Conservation (phyloP, 2,329 filamentous ascomycete species). For the Plenodomus biglobosus region DNA sequence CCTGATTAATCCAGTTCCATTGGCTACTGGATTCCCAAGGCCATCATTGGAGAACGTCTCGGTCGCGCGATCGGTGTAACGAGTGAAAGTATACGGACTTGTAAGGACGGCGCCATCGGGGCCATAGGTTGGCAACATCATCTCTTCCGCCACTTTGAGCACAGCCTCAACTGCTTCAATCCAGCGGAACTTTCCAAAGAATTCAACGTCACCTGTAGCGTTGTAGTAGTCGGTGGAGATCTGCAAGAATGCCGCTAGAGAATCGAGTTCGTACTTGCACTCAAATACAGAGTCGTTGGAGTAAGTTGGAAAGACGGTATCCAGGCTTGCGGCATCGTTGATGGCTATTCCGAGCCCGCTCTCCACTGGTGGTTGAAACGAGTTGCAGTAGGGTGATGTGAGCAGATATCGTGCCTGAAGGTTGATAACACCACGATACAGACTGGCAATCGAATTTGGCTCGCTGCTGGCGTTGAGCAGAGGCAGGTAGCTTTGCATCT, state of each 20-base stretch:
- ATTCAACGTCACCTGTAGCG: constrained; percentile 50
- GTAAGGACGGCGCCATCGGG: constrained; percentile 47
- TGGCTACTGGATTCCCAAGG: constrained; percentile 54
- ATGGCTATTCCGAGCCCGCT: constrained; percentile 45
- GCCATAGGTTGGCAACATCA: constrained; percentile 54
- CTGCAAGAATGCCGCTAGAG: constrained; percentile 54
- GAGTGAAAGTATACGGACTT: constrained; percentile 51
- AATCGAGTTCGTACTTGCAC: constrained; percentile 59
- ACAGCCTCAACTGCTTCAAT: constrained; percentile 49
- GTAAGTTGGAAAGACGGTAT: constrained; percentile 49
- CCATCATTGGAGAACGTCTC: constrained; percentile 57
- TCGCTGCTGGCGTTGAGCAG: constrained; percentile 59
- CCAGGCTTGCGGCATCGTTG: constrained; percentile 45
- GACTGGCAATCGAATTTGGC: constrained; percentile 62
- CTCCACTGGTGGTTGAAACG: constrained; percentile 55
- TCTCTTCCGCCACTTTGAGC: constrained; percentile 49
- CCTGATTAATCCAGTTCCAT: constrained; percentile 52
- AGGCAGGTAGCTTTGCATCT: constrained; percentile 69
- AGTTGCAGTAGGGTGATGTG: constrained; percentile 58
- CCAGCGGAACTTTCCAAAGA: constrained; percentile 55
- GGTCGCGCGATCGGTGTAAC: constrained; percentile 49
- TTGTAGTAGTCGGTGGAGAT: constrained; percentile 54
- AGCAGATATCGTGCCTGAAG: constrained; percentile 69
- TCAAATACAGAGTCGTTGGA: constrained; percentile 52
- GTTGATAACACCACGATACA: constrained; percentile 73